These are phyloP conservation scores for Penicillium thymicola DNA, from an alignment of 2,329 filamentous ascomycete species.

Conservation along the genomic window DNA sequence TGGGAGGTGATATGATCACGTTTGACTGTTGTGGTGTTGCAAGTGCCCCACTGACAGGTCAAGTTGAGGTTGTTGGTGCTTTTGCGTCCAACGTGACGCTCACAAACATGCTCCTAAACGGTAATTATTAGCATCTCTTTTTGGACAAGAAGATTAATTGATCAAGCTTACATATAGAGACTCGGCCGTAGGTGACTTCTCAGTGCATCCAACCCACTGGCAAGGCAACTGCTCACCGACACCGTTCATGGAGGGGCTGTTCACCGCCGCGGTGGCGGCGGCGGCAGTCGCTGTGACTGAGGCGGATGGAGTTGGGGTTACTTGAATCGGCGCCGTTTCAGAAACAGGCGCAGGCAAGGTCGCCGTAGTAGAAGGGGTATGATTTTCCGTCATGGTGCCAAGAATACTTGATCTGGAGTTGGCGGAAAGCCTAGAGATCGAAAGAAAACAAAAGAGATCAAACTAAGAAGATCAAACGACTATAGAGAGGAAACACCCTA, in stretches of 20 bases:
- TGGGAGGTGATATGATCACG: slow-evolving; percentile 99
- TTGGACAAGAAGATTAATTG: not conserved
- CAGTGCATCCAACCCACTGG: slow-evolving; percentile 62
- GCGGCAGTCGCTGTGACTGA: slow-evolving; percentile 38
- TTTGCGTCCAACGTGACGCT: slow-evolving; percentile 97
- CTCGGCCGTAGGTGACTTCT: slow-evolving; percentile 57
- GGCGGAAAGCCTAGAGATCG: slow-evolving; percentile 28
- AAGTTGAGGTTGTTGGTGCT: slow-evolving; percentile 98
- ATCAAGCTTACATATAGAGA: slow-evolving; percentile 56
- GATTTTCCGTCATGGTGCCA: slow-evolving; percentile 42
- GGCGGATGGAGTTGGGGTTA: slow-evolving; percentile 25
- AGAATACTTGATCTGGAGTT: slow-evolving; percentile 34
- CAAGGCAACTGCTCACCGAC: slow-evolving; percentile 47
- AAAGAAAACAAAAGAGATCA: slow-evolving; percentile 11
- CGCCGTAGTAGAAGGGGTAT: slow-evolving; percentile 27
- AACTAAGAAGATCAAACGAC: slow-evolving; percentile 1
- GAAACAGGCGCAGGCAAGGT: slow-evolving; percentile 26
- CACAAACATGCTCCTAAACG: slow-evolving; percentile 88
- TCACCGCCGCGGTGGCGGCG: slow-evolving; percentile 38
- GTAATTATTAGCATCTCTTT: not conserved
- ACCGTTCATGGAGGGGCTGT: slow-evolving; percentile 30
- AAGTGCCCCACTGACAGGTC: slow-evolving; percentile 95
- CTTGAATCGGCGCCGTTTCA: slow-evolving; percentile 24
- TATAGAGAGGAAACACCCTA: not conserved
- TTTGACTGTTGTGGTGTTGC: slow-evolving; percentile 95